Evolutionary conservation across 1,284 basidiomycete species (phyloP).

Genomic region (Clitocybe nebularis): DNA sequence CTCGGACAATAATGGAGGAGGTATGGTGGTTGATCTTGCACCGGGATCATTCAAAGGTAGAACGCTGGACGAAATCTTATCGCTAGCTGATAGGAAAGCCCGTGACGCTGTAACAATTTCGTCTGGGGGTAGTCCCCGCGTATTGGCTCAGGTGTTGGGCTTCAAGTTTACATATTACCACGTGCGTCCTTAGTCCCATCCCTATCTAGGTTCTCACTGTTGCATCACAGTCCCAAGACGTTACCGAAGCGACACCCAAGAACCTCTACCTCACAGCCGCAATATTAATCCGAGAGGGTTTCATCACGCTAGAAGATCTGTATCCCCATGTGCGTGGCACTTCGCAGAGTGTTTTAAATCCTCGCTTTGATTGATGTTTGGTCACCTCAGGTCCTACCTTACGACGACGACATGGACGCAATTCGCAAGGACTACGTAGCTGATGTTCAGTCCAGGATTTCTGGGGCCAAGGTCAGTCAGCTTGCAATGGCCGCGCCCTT

Average conservation of each 20-base stretch:
- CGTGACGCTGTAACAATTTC: conserved; percentile 16
- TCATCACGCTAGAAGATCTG: conserved; percentile 82
- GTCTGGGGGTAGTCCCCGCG: conserved; percentile 44
- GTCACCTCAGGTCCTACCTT: conserved; percentile 60
- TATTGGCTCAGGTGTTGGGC: conserved; percentile 88
- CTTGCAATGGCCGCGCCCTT: conserved; percentile 89
- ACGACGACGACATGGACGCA: conserved; percentile 71
- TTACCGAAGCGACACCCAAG: conserved; percentile 59
- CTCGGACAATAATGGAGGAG: conserved; percentile 25
- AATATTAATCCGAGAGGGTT: conserved; percentile 83
- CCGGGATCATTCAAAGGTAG: conserved; percentile 51
- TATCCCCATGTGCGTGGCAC: conserved; percentile 69
- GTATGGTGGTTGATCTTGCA: conserved; percentile 34
- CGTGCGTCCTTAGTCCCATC: conserved; percentile 37
- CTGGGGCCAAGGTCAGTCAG: conserved; percentile 72
- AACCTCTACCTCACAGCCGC: conserved; percentile 83
- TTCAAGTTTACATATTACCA: conserved; percentile 95
- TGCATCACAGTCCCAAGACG: conserved; percentile 46
- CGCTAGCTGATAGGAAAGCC: conserved; percentile 40
- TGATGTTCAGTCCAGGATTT: conserved; percentile 62
- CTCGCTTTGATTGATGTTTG: background rate
- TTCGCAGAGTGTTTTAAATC: background rate
- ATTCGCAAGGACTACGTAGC: conserved; percentile 67
- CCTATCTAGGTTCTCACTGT: conserved; percentile 16
- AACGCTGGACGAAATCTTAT: conserved; percentile 61